A percentile compares a stretch with the other conserved stretches of the same genome.
Evolutionary conservation across 139 green algal genomes (phyloP).

Genomic region (Asterochloris sp.): DNA sequence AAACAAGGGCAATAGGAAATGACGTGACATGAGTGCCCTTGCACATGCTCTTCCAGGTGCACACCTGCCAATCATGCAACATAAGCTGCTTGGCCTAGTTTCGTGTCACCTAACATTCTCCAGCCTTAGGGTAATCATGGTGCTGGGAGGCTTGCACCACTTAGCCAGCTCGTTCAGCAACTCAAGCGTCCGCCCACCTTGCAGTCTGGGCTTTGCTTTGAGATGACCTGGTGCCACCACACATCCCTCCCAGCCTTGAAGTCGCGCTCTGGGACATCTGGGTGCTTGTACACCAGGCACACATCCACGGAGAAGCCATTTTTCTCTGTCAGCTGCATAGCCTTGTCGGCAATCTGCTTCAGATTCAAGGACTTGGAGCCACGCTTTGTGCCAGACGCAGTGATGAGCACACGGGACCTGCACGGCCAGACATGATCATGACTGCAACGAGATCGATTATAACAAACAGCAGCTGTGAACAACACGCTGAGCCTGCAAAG

Average conservation of each 20-base stretch:
- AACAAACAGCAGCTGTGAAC: background rate
- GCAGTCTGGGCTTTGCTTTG: slow-evolving; percentile 54
- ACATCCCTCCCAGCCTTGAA: slow-evolving; percentile 27
- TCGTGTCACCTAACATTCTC: no score
- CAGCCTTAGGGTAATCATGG: no score
- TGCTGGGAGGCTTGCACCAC: no score
- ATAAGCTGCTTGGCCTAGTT: no score
- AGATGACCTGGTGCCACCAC: slow-evolving; percentile 80
- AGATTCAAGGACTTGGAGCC: slow-evolving; percentile 80
- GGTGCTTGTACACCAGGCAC: slow-evolving; percentile 47
- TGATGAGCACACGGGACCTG: slow-evolving; percentile 51
- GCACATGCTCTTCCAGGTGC: no score
- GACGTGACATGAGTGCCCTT: no score
- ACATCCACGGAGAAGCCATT: slow-evolving; percentile 29
- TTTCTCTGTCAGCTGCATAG: slow-evolving; percentile 16
- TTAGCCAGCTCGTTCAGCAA: no score
- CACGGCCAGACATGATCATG: background rate
- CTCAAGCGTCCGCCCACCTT: slow-evolving; percentile 35
- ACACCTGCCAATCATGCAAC: no score
- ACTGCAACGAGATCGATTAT: no score
- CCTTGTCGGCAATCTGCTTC: slow-evolving; percentile 72
- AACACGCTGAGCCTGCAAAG: background rate
- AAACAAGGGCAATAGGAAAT: no score
- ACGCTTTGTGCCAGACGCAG: slow-evolving; percentile 37
- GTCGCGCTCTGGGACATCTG: background rate